Percentiles rank a stretch among this genome's conserved stretches.
Evolutionary conservation across 2,329 filamentous ascomycete genomes (phyloP).

Genomic region (Ambrosiella xylebori): DNA sequence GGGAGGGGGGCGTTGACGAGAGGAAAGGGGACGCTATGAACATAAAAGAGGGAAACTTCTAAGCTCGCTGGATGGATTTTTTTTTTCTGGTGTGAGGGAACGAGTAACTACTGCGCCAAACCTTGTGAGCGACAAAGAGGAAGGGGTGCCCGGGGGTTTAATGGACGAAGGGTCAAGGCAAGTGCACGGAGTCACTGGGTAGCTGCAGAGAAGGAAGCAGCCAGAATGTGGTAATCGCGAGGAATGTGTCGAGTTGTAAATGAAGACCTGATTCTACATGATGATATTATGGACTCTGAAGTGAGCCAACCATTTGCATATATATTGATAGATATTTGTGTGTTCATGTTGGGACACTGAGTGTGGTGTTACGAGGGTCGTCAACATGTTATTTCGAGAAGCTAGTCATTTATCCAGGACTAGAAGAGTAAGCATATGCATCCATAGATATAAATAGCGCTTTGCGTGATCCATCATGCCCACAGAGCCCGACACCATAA

Average conservation of each 20-base stretch:
- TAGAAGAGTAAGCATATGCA: too few relatives aligned
- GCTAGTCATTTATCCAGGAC: too few relatives aligned
- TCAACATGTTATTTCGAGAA: too few relatives aligned
- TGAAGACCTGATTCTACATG: background rate
- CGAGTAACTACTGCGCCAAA: too few relatives aligned
- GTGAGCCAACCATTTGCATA: background rate
- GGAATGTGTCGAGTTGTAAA: slow-evolving; percentile 12
- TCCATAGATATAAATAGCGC: too few relatives aligned
- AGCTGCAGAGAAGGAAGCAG: background rate
- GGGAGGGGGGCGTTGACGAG: background rate
- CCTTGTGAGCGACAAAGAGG: background rate
- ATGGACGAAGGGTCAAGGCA: slow-evolving; percentile 5
- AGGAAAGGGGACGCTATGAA: slow-evolving; percentile 4
- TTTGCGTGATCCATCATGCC: too few relatives aligned
- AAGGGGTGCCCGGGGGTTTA: slow-evolving; percentile 10
- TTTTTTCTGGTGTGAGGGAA: background rate
- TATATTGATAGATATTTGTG: too few relatives aligned
- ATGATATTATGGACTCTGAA: background rate
- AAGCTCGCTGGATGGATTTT: background rate
- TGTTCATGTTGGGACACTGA: too few relatives aligned
- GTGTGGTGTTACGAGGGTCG: too few relatives aligned
- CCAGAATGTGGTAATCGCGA: background rate
- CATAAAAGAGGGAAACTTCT: slow-evolving; percentile 5
- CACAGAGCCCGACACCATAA: too few relatives aligned
- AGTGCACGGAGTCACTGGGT: slow-evolving; percentile 5